Base-by-base conservation (phyloP, 164 flowering plant genomes). In the Umbilicus rupestris region DNA sequence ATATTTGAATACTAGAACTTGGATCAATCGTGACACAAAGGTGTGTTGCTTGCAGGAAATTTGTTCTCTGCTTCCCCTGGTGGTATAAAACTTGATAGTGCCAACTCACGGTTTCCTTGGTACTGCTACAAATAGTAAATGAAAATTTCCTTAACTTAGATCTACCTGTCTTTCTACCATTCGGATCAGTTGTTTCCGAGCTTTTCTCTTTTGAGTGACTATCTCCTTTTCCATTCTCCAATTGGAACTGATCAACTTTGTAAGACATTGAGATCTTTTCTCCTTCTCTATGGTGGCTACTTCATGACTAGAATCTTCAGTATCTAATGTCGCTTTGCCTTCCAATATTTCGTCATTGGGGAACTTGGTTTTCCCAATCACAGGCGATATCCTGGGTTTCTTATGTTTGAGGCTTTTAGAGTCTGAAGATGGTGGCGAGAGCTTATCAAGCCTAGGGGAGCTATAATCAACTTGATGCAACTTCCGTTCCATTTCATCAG, bases 401-500 rank as follows among this genome's bases (percentile, higher is more conserved):
- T 84, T 84, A 47, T 76, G 78, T 71, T 74, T 84, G 44, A 72
- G 78, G 69, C 64, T 72, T 66, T 82, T 85, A 63, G 41, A 44
- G 64, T 75, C 84, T 69, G 87, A 57, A 68, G 71, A 71, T 28
- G 78, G 57, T 41, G 78, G 57, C 35, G 78, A 71, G 66, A 72
- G 77, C 74, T 80, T 92, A 16, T 80, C 76, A 66, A 85, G 85
- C 72, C 92, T 79, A 1, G 93, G 87, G 30, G 98, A 90, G 77
- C 95, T 87, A 66, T 92, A 87, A 49, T 88, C 87, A 30, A 75
- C 87, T 68, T 82, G 82, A 67, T 90, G 93, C 79, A 90, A 77
- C 67, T 69, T 82, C 17, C 85, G 84, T 17, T 95, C 98, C 72
- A 87, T 52, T 65, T 88, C 98, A 76, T 88, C 96, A 9, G 79